Evolutionary conservation across 805 yeast genomes (phyloP).

Genomic region (Yamadazyma sp.): DNA sequence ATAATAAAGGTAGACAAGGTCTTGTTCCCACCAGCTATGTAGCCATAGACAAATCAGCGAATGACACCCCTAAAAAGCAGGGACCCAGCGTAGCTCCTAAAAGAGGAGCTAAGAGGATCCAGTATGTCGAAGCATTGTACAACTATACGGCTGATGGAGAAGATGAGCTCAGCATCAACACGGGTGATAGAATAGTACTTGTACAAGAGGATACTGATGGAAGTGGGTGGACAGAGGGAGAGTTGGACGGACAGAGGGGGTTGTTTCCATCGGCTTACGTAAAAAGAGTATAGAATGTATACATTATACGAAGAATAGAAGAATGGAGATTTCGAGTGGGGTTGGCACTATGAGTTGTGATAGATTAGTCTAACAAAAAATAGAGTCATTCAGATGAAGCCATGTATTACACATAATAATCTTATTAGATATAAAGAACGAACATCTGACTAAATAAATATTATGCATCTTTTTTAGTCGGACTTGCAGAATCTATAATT

Average conservation of each 20-base stretch:
- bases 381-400: too few relatives aligned
- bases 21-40: constrained; percentile 85
- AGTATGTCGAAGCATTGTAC: constrained; percentile 67
- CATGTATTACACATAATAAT: too few relatives aligned
- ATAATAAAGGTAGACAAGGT: constrained; percentile 54
- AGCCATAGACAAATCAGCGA: constrained; percentile 33
- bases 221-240: constrained; percentile 97
- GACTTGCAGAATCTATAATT: too few relatives aligned
- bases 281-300: constrained; percentile 30
- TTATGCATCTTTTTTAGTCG: too few relatives aligned
- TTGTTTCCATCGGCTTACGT: constrained; percentile 73
- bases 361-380: too few relatives aligned
- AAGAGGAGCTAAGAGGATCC: constrained; percentile 64
- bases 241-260: constrained; percentile 40
- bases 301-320: constrained; percentile 20
- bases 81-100: constrained; percentile 85
- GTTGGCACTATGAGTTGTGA: too few relatives aligned
- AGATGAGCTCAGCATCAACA: constrained; percentile 70
- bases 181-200: constrained; percentile 73
- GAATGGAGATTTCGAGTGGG: too few relatives aligned
- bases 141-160: constrained; percentile 76
- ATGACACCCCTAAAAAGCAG: constrained; percentile 35
- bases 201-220: constrained; percentile 57
- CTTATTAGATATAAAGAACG: too few relatives aligned
- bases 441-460: too few relatives aligned